Evolutionary conservation across 345 rosid species (phyloP).

Genomic region (Lepidium africanum): DNA sequence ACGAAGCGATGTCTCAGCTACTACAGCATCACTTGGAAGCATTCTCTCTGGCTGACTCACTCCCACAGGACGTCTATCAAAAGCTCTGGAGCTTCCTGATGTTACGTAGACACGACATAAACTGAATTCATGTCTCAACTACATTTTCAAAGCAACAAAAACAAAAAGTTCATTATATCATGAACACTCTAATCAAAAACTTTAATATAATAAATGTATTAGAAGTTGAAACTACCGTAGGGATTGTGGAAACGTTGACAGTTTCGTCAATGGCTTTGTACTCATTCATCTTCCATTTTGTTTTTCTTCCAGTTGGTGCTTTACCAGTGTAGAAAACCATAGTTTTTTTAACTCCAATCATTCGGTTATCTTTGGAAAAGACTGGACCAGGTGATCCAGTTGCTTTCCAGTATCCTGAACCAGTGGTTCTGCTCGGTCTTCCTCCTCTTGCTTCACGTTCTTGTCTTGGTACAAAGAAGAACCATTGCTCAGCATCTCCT

Average conservation of each 20-base stretch:
- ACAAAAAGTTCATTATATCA: background rate
- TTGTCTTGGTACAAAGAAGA: conserved; percentile 78
- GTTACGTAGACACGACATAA: conserved; percentile 75
- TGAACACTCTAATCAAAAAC: background rate
- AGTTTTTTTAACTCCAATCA: conserved; percentile 78
- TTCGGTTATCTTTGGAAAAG: conserved; percentile 54
- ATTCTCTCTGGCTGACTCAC: conserved; percentile 20
- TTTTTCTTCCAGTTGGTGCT: conserved; percentile 77
- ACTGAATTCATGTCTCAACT: conserved; percentile 81
- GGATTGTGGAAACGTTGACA: conserved; percentile 22
- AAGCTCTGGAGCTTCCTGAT: conserved; percentile 71
- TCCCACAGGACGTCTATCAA: conserved; percentile 83
- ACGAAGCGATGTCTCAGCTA: conserved; percentile 28
- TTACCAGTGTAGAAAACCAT: conserved; percentile 92
- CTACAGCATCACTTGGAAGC: conserved; percentile 16
- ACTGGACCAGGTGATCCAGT: conserved; percentile 89
- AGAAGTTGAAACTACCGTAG: conserved; percentile 30
- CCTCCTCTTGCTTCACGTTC: conserved; percentile 89
- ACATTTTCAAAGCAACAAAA: conserved; percentile 22
- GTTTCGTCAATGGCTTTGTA: conserved; percentile 65
- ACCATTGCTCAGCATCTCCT: conserved; percentile 87
- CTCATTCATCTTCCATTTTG: conserved; percentile 96
- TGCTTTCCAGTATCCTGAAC: conserved; percentile 94
- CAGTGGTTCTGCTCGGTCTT: conserved; percentile 64
- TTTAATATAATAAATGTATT: background rate